phyloP scores from a whole-genome alignment of 2,329 filamentous ascomycete genomes.

The Colletotrichum tropicale region DNA sequence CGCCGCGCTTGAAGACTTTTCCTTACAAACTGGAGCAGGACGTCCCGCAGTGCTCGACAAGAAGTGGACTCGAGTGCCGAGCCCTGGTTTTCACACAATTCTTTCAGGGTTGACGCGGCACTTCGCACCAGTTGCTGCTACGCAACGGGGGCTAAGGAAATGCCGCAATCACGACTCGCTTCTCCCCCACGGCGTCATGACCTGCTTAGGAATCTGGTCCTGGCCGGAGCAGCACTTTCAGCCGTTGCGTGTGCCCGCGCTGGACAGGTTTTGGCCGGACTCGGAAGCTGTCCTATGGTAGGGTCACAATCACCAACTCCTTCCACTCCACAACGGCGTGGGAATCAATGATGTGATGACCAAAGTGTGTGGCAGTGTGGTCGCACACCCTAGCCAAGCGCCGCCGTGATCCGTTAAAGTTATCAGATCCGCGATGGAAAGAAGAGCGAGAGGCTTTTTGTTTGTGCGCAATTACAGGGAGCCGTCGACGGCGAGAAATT shows the following conservation, averaged over 20 bases:
- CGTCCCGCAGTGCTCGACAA: neutral
- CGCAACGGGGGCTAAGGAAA: neutral
- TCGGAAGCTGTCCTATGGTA: neutral
- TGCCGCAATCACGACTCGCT: constrained; percentile 5
- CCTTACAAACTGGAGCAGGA: neutral
- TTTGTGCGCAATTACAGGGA: neutral
- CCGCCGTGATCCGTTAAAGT: neutral
- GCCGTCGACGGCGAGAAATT: neutral
- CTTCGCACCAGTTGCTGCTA: neutral
- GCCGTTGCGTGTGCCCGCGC: neutral
- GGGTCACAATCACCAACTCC: neutral
- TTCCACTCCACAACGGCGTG: neutral
- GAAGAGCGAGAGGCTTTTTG: neutral
- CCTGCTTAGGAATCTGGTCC: neutral
- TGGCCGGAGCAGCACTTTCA: neutral
- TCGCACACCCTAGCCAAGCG: neutral
- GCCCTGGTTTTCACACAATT: neutral
- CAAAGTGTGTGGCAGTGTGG: neutral
- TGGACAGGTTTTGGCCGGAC: neutral
- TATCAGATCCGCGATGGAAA: constrained; percentile 15
- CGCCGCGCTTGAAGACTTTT: constrained; percentile 6
- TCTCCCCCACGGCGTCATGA: neutral
- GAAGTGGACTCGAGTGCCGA: neutral
- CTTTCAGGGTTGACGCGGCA: constrained; percentile 11
- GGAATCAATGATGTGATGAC: neutral